These are phyloP conservation scores for Phytophthora pseudosyringae DNA, from an alignment of 352 stramenopile species.

Conservation along the genomic window DNA sequence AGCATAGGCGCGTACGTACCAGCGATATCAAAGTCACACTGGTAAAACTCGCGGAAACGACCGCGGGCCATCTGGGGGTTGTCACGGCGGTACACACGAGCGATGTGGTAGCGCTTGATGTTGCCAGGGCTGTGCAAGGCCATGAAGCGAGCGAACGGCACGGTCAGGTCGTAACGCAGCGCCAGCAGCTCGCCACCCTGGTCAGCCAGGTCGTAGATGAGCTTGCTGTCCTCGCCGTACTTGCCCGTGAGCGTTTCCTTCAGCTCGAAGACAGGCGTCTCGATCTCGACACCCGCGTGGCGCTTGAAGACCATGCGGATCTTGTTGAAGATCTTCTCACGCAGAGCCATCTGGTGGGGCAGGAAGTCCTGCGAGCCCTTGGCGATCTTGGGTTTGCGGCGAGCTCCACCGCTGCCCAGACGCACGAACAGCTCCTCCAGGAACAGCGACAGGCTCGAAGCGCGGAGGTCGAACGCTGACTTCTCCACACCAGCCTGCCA, in stretches of 20 bases:
- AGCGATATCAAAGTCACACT: conserved; percentile 99
- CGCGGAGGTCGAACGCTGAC: conserved; percentile 69
- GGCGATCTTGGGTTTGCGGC: conserved; percentile 88
- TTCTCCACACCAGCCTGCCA: conserved; percentile 40
- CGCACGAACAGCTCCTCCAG: conserved; percentile 73
- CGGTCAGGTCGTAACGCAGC: conserved; percentile 97
- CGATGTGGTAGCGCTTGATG: conserved; percentile 99
- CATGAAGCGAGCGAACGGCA: conserved; percentile 98
- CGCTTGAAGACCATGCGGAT: conserved; percentile 98
- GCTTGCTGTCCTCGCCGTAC: conserved; percentile 99
- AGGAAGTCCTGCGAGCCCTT: conserved; percentile 97
- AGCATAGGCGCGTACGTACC: conserved; percentile 96
- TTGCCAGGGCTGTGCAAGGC: conserved; percentile 97
- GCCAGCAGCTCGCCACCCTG: conserved; percentile 96
- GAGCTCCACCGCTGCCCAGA: conserved; percentile 71
- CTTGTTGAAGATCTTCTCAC: conserved; percentile 96
- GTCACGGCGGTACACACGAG: conserved; percentile 97
- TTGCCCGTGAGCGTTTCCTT: conserved; percentile 99
- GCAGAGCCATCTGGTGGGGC: conserved; percentile 96
- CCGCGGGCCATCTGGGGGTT: conserved; percentile 94
- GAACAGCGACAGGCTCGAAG: conserved; percentile 45
- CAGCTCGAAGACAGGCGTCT: conserved; percentile 98
- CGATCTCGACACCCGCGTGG: conserved; percentile 98
- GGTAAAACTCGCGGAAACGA: conserved; percentile 99
- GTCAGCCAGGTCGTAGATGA: conserved; percentile 99